These are phyloP conservation scores for Phellopilus nigrolimitatus DNA, from an alignment of 1,284 basidiomycete genomes.

Conservation along the genomic window DNA sequence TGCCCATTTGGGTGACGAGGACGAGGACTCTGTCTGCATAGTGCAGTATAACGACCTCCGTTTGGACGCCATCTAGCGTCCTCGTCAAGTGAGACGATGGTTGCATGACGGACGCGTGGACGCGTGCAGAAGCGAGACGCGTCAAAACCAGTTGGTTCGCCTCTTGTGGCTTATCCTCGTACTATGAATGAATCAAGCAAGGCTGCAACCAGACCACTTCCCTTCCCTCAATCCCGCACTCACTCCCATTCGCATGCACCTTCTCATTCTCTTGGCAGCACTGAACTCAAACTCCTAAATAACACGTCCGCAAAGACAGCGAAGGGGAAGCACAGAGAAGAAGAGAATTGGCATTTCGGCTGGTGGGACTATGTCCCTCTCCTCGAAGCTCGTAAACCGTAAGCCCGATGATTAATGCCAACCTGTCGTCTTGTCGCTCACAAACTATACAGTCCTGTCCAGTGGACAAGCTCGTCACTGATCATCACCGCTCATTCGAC, in stretches of 20 bases:
- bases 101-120: slow-evolving; percentile 2
- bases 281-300: slow-evolving; percentile 9
- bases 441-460: slow-evolving; percentile 46
- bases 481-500: slow-evolving; percentile 63
- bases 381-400: slow-evolving; percentile 53
- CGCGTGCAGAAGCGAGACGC: background rate
- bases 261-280: background rate
- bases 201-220: background rate
- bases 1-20: slow-evolving; percentile 81
- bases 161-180: background rate
- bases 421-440: slow-evolving; percentile 6
- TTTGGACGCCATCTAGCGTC: slow-evolving; percentile 51
- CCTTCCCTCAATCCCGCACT: slow-evolving; percentile 4
- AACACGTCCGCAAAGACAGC: slow-evolving; percentile 30
- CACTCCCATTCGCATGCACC: slow-evolving; percentile 7
- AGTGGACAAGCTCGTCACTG: slow-evolving; percentile 63
- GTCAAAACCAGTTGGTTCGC: background rate
- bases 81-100: slow-evolving; percentile 36
- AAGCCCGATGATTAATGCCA: slow-evolving; percentile 19
- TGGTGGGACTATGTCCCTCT: slow-evolving; percentile 73
- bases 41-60: slow-evolving; percentile 72
- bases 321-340: slow-evolving; percentile 56
- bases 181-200: background rate
- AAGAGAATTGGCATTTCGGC: slow-evolving; percentile 50
- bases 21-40: slow-evolving; percentile 79